These are phyloP conservation scores for Neurospora cerealis DNA, from an alignment of 495 filamentous ascomycete species.

Conservation along the genomic window DNA sequence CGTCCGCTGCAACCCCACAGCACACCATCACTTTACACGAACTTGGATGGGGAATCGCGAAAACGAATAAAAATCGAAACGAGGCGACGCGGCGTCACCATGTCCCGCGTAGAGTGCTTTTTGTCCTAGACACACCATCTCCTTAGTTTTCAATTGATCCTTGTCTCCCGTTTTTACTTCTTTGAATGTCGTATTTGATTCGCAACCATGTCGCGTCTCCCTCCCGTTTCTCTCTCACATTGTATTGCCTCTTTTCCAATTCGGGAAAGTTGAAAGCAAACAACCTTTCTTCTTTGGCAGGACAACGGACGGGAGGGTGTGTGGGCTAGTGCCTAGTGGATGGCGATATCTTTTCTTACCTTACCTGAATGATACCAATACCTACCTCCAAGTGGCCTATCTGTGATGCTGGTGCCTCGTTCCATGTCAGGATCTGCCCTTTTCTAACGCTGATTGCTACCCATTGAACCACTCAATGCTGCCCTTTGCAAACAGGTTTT, in stretches of 20 bases:
- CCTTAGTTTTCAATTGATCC: not conserved
- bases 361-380: not conserved
- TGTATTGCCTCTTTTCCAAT: not conserved
- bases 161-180: not conserved
- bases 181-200: not conserved
- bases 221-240: not conserved
- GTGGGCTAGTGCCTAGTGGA: not conserved
- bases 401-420: not conserved
- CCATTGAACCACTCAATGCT: not conserved
- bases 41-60: not conserved
- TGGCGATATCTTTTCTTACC: not conserved
- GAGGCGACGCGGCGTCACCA: slow-evolving; percentile 2
- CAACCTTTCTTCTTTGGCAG: slow-evolving; percentile 1
- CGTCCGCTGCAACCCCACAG: not conserved
- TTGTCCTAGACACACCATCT: not conserved
- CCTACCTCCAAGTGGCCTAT: not conserved
- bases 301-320: not conserved
- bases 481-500: not conserved
- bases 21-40: not conserved
- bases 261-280: slow-evolving; percentile 1
- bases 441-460: not conserved
- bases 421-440: not conserved
- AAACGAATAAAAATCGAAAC: not conserved
- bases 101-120: slow-evolving; percentile 2
- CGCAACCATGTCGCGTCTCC: not conserved